phyloP scores from a whole-genome alignment of 331 rosid species.

The Spiraea crenata region DNA sequence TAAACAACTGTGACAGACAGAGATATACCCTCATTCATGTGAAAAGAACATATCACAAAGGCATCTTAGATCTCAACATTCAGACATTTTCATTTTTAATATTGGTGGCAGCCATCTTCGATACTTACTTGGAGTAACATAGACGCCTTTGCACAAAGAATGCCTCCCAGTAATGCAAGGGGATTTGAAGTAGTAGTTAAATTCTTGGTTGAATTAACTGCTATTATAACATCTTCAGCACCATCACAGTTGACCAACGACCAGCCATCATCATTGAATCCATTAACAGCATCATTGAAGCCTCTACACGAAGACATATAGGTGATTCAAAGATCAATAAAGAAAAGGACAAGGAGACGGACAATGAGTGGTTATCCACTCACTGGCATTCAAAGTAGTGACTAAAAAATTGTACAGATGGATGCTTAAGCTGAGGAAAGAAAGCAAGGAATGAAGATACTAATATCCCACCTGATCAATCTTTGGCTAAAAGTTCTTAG shows the following conservation, averaged over 20 bases:
- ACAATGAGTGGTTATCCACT: not conserved
- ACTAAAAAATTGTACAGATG: not conserved
- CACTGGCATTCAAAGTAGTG: not conserved
- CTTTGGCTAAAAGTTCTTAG: slow-evolving; percentile 93
- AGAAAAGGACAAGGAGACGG: not conserved
- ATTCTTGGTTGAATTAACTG: slow-evolving; percentile 77
- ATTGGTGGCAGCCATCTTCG: not conserved
- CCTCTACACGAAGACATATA: slow-evolving; percentile 51
- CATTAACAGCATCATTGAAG: slow-evolving; percentile 91
- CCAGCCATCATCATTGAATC: slow-evolving; percentile 97
- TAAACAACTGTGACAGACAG: not conserved
- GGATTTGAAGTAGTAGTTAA: slow-evolving; percentile 61
- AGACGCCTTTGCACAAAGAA: slow-evolving; percentile 95
- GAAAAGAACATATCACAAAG: not conserved
- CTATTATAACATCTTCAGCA: slow-evolving; percentile 82
- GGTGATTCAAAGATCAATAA: not conserved
- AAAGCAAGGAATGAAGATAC: slow-evolving; percentile 4
- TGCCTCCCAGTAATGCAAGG: slow-evolving; percentile 72
- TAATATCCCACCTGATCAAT: slow-evolving; percentile 62
- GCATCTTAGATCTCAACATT: not conserved
- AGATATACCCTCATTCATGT: slow-evolving; percentile 9
- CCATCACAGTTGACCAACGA: slow-evolving; percentile 72
- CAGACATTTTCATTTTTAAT: not conserved
- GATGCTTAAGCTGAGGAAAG: not conserved
- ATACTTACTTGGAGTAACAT: slow-evolving; percentile 92